Base-by-base conservation (phyloP, 768 basidiomycete genomes). In the Scleroderma citrinum region DNA sequence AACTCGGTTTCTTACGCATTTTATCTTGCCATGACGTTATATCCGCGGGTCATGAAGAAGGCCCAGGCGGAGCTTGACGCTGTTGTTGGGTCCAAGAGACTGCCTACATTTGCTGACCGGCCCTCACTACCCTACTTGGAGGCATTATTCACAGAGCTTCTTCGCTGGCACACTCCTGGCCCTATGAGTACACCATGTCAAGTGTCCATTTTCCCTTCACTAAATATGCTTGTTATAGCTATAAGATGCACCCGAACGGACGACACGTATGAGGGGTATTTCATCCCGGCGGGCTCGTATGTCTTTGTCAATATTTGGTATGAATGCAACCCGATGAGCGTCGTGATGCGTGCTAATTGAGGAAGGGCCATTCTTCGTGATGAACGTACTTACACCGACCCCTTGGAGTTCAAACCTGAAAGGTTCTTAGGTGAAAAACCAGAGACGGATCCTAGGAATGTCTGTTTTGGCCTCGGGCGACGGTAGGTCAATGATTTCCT, bases 11-110 rank as follows among this genome's bases (percentile, higher is more conserved):
- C 45, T 5, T 55, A 48, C 40, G 48, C 51, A 7, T 57, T 59
- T 36, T 52, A 52, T 19, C 60, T 65, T 16, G 66, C 61, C 2
- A 67, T 66, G 66, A 53, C 56, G 17, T 56, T 63, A 39, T 53
- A 58, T 40, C 66, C 67, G 2, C 47, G 35, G 1, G 57, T 60
- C n/a, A 53, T 62, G 54, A 52, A 51, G 40, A 65, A 53, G 35
- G 65, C 56, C 0, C 65, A 61, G 41, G 48, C 49, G 32, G 65
- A 68, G 38, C 44, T 68, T 10, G 63, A 64, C 26, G 16, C 44
- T 0, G 54, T 68, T 0, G 55, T 68, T 11, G 67, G 65, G 7
- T 30, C 32, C 3, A 46, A 51, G 5, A 47, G 44, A 38, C 36
- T 63, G 20, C 63, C 65, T 7, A 59, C 56, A 1, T 63, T 62